These are phyloP conservation scores for Pisolithus tinctorius DNA, from an alignment of 768 basidiomycete species.

Conservation along the genomic window DNA sequence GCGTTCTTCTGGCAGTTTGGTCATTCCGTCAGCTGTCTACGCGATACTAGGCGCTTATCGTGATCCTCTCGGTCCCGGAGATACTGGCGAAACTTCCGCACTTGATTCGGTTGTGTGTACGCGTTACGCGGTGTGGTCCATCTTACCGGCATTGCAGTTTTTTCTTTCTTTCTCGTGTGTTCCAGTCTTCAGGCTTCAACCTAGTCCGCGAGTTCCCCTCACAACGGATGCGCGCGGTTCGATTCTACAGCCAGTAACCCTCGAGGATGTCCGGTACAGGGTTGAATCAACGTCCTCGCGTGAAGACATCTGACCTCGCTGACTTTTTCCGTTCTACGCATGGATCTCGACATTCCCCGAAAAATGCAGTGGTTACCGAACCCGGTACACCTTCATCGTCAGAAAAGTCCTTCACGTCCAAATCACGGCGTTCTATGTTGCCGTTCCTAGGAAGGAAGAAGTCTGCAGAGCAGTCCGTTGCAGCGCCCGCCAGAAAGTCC, in stretches of 20 bases:
- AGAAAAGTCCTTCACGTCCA: slow-evolving; percentile 19
- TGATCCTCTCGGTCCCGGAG: slow-evolving; percentile 1
- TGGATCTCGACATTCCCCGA: slow-evolving; percentile 26
- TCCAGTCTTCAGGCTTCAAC: slow-evolving; percentile 3
- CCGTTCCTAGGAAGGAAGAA: slow-evolving; percentile 46
- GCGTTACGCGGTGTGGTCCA: neutral
- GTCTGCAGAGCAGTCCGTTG: slow-evolving; percentile 24
- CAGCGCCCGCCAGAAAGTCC: slow-evolving; percentile 22
- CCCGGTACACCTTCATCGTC: slow-evolving; percentile 15
- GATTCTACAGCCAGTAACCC: neutral
- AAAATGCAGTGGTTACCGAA: slow-evolving; percentile 16
- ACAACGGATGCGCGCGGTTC: slow-evolving; percentile 2
- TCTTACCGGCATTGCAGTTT: slow-evolving; percentile 2
- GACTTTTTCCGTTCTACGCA: slow-evolving; percentile 50
- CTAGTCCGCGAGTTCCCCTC: slow-evolving; percentile 6
- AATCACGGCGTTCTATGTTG: slow-evolving; percentile 45
- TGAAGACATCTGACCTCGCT: slow-evolving; percentile 54
- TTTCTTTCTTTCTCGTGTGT: too few relatives aligned
- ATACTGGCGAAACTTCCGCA: slow-evolving; percentile 10
- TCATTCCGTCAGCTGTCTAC: neutral
- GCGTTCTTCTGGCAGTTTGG: neutral
- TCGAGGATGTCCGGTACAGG: slow-evolving; percentile 34
- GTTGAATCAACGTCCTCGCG: slow-evolving; percentile 42
- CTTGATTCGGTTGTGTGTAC: neutral
- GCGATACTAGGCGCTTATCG: neutral